Evolutionary conservation across 345 rosid species (phyloP), one percentile per base, ranked within the genome.

Genomic region (Eucalyptus regnans): DNA sequence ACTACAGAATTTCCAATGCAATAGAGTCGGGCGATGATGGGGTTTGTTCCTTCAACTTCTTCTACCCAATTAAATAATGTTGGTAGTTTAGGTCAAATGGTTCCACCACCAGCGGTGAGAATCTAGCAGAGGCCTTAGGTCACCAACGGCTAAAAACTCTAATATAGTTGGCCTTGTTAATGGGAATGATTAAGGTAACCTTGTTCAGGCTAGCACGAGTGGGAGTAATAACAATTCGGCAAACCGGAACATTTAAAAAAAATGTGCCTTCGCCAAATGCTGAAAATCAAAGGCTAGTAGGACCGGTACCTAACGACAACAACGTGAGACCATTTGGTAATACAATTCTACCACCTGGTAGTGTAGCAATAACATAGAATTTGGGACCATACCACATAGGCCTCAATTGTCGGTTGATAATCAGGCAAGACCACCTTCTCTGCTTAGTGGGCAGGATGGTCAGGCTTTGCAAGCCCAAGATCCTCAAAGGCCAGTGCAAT

Each of bases 401-500:
- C 9, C 71, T 29, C 18, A n/a, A 64, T 10, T 27, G 18, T 12
- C 9, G 8, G 16, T 64, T 17, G 17, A 64, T 64, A n/a, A 29
- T 64, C 18, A n/a, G 37, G 8, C 71, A n/a, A 29, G 37, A n/a
- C 8, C 66, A 27, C 17, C 71, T 14, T n/a, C 71, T n/a, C 71
- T 1, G 3, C 71, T 12, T 64, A 29, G 71, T 2, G 3, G 71
- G 37, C 18, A n/a, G 5, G 9, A 64, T n/a, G 37, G 71, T 64
- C 17, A 14, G 3, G 71, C 37, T n/a, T 64, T 64, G 37, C 37
- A 64, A 64, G 37, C 33, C 17, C 71, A n/a, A 64, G 71, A 64
- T 64, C 8, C 37, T 64, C 71, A 13, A 29, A 52, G 8, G 33
- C 18, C 1, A 2, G 37, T 0, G 4, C 7, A 4, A 18, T 64